phyloP scores from a whole-genome alignment of 345 rosid genomes.

The Eucalyptus paniculata region DNA sequence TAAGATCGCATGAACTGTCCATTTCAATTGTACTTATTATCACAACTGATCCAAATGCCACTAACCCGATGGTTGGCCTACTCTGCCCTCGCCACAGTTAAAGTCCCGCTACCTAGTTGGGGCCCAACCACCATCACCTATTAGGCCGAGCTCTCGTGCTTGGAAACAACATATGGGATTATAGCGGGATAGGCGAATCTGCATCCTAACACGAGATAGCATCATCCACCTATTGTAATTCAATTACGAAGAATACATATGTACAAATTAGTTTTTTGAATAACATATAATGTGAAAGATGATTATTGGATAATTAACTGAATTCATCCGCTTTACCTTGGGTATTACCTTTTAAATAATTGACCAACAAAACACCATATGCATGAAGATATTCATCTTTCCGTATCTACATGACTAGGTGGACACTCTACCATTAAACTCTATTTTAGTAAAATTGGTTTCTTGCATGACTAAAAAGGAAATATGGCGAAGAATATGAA shows the following conservation, averaged over 20 bases:
- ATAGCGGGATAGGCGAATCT: accelerated
- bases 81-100: neutral
- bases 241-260: neutral
- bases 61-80: neutral
- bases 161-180: neutral
- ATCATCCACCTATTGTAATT: neutral
- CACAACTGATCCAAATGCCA: neutral
- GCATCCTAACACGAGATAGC: neutral
- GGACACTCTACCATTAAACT: neutral
- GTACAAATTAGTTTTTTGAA: neutral
- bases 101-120: neutral
- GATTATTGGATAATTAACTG: neutral
- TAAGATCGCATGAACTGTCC: neutral
- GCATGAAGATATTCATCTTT: neutral
- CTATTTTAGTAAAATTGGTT: neutral
- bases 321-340: neutral
- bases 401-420: neutral
- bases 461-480: neutral
- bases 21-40: neutral
- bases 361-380: no score
- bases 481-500: neutral
- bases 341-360: neutral
- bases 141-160: neutral
- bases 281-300: neutral
- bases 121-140: neutral